Percentiles rank a stretch among this genome's conserved stretches.
phyloP scores from a whole-genome alignment of 805 yeast species.

The Clavispora carvajalis region DNA sequence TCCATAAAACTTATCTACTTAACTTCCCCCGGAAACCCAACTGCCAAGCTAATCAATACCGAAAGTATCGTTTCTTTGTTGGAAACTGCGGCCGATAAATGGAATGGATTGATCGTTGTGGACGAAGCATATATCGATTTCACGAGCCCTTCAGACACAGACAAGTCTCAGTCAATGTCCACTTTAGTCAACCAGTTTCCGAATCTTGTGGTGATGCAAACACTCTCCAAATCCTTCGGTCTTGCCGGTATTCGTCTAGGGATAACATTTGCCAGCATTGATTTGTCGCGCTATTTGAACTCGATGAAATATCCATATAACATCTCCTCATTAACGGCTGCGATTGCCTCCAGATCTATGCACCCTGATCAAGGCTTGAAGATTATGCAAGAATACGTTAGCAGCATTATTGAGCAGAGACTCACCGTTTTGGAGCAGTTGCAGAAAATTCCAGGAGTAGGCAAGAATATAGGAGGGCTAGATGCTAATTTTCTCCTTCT shows the following conservation, averaged over 20 bases:
- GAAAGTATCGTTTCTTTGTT: constrained; percentile 34
- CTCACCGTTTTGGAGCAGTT: constrained; percentile 47
- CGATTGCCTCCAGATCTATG: constrained; percentile 71
- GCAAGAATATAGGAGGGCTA: constrained; percentile 71
- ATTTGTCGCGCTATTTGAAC: constrained; percentile 65
- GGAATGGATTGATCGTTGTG: constrained; percentile 77
- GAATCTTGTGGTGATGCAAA: constrained; percentile 83
- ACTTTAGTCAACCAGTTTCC: constrained; percentile 78
- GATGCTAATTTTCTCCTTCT: constrained; percentile 84
- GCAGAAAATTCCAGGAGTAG: constrained; percentile 56
- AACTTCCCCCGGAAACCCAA: constrained; percentile 97
- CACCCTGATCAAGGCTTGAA: constrained; percentile 45
- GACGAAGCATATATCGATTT: constrained; percentile 97
- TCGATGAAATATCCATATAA: constrained; percentile 96
- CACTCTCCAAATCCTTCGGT: constrained; percentile 92
- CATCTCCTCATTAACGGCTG: constrained; percentile 75
- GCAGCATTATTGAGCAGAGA: constrained; percentile 52
- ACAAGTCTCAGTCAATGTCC: constrained; percentile 54
- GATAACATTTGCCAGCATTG: constrained; percentile 59
- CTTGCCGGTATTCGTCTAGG: constrained; percentile 93
- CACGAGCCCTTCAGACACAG: constrained; percentile 17
- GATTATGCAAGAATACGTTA: constrained; percentile 53
- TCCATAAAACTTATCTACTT: constrained; percentile 70
- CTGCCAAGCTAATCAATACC: constrained; percentile 60
- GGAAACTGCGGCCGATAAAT: constrained; percentile 40